A percentile compares a stretch with the other conserved stretches of the same genome.
Conservation (phyloP, 148 eudicot genomes). For the Rhododendron ferrugineum region DNA sequence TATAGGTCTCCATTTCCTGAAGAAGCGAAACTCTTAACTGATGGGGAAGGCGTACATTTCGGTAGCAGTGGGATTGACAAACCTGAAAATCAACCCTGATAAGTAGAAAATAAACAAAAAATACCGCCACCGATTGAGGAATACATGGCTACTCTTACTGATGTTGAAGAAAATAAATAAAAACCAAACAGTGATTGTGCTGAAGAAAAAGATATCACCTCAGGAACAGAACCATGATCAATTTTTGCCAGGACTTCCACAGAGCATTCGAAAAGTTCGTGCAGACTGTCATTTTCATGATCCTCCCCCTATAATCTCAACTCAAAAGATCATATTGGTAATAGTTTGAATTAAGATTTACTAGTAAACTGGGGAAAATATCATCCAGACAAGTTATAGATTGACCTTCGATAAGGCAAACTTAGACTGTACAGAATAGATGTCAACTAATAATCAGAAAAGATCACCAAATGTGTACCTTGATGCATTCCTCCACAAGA, state of each 20-base stretch:
- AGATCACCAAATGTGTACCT: conserved; percentile 24
- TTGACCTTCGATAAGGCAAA: conserved; percentile 10
- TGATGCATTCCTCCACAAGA: conserved; percentile 29
- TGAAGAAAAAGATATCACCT: conserved; percentile 29
- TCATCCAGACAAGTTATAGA: neutral
- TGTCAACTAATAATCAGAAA: neutral
- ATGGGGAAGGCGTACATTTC: conserved; percentile 61
- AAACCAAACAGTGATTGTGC: neutral
- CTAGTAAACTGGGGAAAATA: neutral
- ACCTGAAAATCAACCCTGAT: conserved; percentile 27
- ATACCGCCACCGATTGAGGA: neutral
- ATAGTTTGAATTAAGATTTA: neutral
- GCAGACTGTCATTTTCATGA: conserved; percentile 29
- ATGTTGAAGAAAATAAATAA: neutral
- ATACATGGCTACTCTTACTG: neutral
- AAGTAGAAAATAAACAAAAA: neutral
- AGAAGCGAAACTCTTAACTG: conserved; percentile 57
- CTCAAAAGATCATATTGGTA: neutral
- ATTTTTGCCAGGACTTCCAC: conserved; percentile 71
- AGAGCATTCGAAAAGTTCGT: conserved; percentile 57
- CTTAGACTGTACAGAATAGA: neutral
- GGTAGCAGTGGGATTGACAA: conserved; percentile 22
- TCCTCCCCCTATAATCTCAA: conserved; percentile 45
- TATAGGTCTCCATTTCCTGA: conserved; percentile 71
- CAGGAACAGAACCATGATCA: conserved; percentile 22